A percentile compares a stretch with the other conserved stretches of the same genome.
These are phyloP conservation scores for Pythium angustatum DNA, from an alignment of 352 stramenopile genomes.

Conservation along the genomic window DNA sequence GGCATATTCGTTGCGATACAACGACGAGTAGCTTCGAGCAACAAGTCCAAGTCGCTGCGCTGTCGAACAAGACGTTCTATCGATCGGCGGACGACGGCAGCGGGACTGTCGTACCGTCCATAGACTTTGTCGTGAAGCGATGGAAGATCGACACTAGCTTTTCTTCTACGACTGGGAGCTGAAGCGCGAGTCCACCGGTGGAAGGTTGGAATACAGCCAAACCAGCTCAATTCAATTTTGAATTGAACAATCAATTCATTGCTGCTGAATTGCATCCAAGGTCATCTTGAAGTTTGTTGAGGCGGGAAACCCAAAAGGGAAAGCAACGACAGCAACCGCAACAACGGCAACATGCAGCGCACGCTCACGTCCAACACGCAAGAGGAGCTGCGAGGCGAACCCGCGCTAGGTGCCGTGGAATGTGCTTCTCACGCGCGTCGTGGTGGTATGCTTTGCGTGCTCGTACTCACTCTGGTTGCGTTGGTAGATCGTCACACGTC, in stretches of 20 bases:
- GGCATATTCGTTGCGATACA: slow-evolving; percentile 39
- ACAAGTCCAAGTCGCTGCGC: slow-evolving; percentile 49
- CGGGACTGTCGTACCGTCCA: slow-evolving; percentile 47
- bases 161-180: slow-evolving; percentile 45
- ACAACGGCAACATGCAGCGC: slow-evolving; percentile 11
- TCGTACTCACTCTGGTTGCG: neutral
- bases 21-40: slow-evolving; percentile 27
- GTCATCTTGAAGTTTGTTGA: slow-evolving; percentile 18
- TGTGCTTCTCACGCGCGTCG: neutral
- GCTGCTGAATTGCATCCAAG: too few species aligned
- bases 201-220: too few species aligned
- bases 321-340: neutral
- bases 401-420: neutral
- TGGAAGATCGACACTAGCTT: slow-evolving; percentile 49
- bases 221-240: slow-evolving; percentile 11
- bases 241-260: too few species aligned
- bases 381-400: neutral
- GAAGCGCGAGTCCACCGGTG: too few species aligned
- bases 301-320: too few species aligned
- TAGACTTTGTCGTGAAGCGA: slow-evolving; percentile 44
- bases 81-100: slow-evolving; percentile 32
- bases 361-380: neutral
- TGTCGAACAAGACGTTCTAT: slow-evolving; percentile 37
- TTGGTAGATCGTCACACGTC: neutral
- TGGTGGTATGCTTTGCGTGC: neutral